Percentiles rank a stretch among this genome's conserved stretches.
Evolutionary conservation across 805 yeast genomes (phyloP).

Genomic region (Pichia nakasei): DNA sequence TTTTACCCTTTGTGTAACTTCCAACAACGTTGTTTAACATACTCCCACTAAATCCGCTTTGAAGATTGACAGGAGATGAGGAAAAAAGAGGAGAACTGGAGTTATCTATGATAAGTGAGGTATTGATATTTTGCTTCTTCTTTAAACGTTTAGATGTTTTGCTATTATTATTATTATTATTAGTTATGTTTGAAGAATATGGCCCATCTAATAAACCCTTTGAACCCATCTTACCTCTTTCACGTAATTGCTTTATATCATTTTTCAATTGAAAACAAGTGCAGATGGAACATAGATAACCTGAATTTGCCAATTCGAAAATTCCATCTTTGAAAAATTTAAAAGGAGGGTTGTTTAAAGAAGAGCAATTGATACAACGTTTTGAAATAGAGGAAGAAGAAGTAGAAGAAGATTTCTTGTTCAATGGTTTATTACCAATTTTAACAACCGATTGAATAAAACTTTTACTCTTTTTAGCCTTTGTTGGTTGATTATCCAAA

Average conservation of each 20-base stretch:
- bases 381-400: background rate
- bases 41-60: background rate
- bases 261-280: conserved; percentile 17
- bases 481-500: conserved; percentile 17
- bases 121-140: background rate
- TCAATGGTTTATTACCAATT: conserved; percentile 17
- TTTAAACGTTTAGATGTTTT: conserved; percentile 1
- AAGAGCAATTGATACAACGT: conserved; percentile 26
- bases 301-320: conserved; percentile 28
- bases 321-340: conserved; percentile 27
- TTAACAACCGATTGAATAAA: conserved; percentile 25
- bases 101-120: background rate
- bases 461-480: conserved; percentile 25
- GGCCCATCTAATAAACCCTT: conserved; percentile 28
- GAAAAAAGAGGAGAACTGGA: conserved; percentile 9
- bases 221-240: conserved; percentile 26
- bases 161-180: background rate
- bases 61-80: conserved; percentile 7
- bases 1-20: background rate
- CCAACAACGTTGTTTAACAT: background rate
- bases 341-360: conserved; percentile 23
- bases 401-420: background rate
- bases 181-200: conserved; percentile 11
- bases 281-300: conserved; percentile 25
- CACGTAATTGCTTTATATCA: conserved; percentile 20